phyloP scores from a whole-genome alignment of 164 flowering plant species.

The Aristolochia fimbriata region DNA sequence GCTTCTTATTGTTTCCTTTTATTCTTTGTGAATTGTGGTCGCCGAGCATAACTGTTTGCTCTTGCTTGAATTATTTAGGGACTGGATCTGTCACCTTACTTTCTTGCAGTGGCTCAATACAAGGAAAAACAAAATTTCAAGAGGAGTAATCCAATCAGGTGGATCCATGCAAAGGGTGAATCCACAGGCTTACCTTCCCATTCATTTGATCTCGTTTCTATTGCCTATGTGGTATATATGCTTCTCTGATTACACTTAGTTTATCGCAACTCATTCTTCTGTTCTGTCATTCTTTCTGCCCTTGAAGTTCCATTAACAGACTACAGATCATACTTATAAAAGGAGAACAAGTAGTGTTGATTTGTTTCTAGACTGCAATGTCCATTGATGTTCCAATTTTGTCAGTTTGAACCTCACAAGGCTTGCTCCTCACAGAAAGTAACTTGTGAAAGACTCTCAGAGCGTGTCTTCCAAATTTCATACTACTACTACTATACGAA shows the following conservation, averaged over 20 bases:
- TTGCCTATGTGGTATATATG: slow-evolving; percentile 58
- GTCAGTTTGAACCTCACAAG: too few relatives aligned
- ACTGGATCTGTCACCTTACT: slow-evolving; percentile 65
- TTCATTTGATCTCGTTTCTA: slow-evolving; percentile 52
- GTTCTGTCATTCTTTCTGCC: not conserved
- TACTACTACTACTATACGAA: too few relatives aligned
- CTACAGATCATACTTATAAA: too few relatives aligned
- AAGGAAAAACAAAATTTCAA: slow-evolving; percentile 37
- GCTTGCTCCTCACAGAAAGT: too few relatives aligned
- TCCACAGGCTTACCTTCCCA: slow-evolving; percentile 53
- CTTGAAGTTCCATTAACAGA: not conserved
- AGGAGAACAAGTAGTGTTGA: too few relatives aligned
- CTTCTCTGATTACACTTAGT: not conserved
- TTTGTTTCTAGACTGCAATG: too few relatives aligned
- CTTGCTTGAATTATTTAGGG: slow-evolving; percentile 25
- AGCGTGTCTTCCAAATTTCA: too few relatives aligned
- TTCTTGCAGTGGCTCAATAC: slow-evolving; percentile 60
- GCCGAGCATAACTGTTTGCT: not conserved
- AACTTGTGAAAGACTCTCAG: too few relatives aligned
- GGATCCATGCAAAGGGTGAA: slow-evolving; percentile 74
- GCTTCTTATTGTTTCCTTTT: too few relatives aligned
- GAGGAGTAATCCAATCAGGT: slow-evolving; percentile 25
- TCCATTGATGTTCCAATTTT: too few relatives aligned
- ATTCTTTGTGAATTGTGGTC: too few relatives aligned
- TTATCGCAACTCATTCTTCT: not conserved